A percentile compares a stretch with the other conserved stretches of the same genome.
phyloP scores from a whole-genome alignment of 2,329 filamentous ascomycete species.

The Exserohilum rostratum region DNA sequence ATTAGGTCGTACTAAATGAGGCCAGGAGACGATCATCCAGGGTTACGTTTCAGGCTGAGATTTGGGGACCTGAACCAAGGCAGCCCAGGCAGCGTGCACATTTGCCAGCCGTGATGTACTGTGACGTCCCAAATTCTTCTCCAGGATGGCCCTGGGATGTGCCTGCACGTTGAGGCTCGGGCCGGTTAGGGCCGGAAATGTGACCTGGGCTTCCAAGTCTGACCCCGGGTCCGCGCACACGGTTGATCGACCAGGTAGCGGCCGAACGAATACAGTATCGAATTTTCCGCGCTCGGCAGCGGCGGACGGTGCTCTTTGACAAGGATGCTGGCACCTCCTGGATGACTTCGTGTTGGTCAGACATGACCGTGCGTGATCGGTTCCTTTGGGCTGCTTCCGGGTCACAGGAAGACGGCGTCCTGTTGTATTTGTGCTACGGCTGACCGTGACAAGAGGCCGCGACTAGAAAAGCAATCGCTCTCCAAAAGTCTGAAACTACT shows the following conservation, averaged over 20 bases:
- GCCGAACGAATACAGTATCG: slow-evolving; percentile 24
- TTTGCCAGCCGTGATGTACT: slow-evolving; percentile 17
- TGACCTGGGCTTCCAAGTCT: slow-evolving; percentile 24
- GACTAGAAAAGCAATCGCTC: slow-evolving; percentile 33
- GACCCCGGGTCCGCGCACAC: slow-evolving; percentile 22
- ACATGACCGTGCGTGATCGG: slow-evolving; percentile 14
- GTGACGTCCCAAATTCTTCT: slow-evolving; percentile 8
- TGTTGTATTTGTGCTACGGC: slow-evolving; percentile 37
- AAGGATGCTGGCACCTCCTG: slow-evolving; percentile 20
- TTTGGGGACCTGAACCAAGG: background rate
- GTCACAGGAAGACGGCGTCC: slow-evolving; percentile 11
- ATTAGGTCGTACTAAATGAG: slow-evolving; percentile 13
- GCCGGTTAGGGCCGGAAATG: slow-evolving; percentile 39
- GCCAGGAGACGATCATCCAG: slow-evolving; percentile 7
- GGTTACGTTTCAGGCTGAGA: slow-evolving; percentile 9
- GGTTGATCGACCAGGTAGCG: slow-evolving; percentile 40
- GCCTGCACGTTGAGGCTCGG: slow-evolving; percentile 36
- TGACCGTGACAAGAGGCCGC: slow-evolving; percentile 20
- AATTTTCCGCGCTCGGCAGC: slow-evolving; percentile 27
- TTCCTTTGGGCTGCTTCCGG: slow-evolving; percentile 12
- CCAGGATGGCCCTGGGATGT: slow-evolving; percentile 23
- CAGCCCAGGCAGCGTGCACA: slow-evolving; percentile 9
- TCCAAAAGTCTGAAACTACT: slow-evolving; percentile 22
- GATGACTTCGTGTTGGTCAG: slow-evolving; percentile 16
- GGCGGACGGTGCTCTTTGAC: slow-evolving; percentile 14